phyloP scores from a whole-genome alignment of 345 rosid species.

The Arabis alpina region DNA sequence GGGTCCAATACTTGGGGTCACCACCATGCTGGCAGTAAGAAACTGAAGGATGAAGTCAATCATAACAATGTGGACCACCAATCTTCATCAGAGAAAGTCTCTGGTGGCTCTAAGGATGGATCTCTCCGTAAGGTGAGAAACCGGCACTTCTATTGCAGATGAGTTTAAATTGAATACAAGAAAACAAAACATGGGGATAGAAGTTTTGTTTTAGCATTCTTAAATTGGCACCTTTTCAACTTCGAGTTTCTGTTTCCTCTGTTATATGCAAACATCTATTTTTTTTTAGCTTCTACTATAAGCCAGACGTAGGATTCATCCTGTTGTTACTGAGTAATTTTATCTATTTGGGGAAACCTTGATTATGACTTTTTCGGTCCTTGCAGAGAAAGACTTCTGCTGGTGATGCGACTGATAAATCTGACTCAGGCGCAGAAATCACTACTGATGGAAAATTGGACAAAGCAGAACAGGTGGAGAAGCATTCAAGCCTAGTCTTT shows the following conservation, averaged over 20 bases:
- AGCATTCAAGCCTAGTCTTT: conserved; percentile 77
- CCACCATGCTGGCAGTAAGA: conserved; percentile 55
- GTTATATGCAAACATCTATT: conserved; percentile 10
- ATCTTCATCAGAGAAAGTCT: conserved; percentile 48
- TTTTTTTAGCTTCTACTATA: neutral
- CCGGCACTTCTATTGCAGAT: conserved; percentile 8
- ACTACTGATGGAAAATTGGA: conserved; percentile 39
- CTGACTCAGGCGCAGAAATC: conserved; percentile 45
- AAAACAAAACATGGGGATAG: conserved; percentile 8
- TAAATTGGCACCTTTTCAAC: neutral
- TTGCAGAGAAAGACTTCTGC: conserved; percentile 67
- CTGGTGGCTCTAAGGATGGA: conserved; percentile 49
- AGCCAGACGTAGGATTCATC: conserved; percentile 5
- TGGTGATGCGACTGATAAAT: conserved; percentile 46
- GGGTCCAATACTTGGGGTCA: conserved; percentile 64
- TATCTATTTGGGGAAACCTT: neutral
- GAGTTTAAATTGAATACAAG: conserved; percentile 5
- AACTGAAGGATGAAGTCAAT: conserved; percentile 58
- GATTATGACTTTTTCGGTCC: conserved; percentile 12
- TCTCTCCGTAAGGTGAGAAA: conserved; percentile 76
- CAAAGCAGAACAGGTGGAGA: conserved; percentile 47
- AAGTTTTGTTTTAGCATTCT: conserved; percentile 14
- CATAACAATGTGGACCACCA: conserved; percentile 38
- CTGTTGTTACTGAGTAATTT: neutral
- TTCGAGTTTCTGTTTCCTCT: conserved; percentile 7